phyloP scores from a whole-genome alignment of 257 asterid genomes.

The Solanum gandarillasii region DNA sequence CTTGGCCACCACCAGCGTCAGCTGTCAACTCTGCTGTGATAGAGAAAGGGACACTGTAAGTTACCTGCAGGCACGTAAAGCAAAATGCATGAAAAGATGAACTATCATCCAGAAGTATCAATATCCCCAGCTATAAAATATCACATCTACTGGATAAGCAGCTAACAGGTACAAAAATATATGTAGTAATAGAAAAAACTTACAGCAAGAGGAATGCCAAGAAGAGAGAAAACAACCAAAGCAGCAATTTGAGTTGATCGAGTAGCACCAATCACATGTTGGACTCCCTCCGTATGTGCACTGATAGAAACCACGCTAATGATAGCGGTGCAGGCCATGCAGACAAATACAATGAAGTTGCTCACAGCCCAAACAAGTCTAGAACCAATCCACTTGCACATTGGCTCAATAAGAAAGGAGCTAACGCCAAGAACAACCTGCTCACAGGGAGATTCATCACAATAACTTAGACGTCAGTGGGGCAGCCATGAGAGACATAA shows the following conservation, averaged over 20 bases:
- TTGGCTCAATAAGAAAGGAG: constrained; percentile 81
- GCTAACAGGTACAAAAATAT: background rate
- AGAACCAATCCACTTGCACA: constrained; percentile 78
- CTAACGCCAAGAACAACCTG: constrained; percentile 91
- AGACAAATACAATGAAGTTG: constrained; percentile 70
- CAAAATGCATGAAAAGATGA: constrained; percentile 5
- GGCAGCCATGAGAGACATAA: background rate
- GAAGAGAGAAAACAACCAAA: constrained; percentile 74
- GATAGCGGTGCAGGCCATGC: constrained; percentile 92
- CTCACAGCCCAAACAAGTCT: constrained; percentile 83
- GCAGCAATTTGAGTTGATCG: constrained; percentile 67
- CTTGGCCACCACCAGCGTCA: constrained; percentile 99
- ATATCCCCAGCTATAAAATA: background rate
- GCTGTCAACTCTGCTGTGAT: constrained; percentile 97
- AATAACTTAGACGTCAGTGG: background rate
- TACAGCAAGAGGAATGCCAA: constrained; percentile 97
- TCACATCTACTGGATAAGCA: background rate
- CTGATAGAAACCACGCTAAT: constrained; percentile 58
- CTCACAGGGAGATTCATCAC: background rate
- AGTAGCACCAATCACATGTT: constrained; percentile 71
- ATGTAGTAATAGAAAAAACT: constrained; percentile 16
- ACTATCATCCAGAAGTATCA: background rate
- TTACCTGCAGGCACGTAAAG: constrained; percentile 42
- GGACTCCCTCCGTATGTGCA: constrained; percentile 56
- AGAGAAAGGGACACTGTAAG: constrained; percentile 95